Evolutionary conservation across 352 stramenopile genomes (phyloP), one percentile per base, ranked within the genome.

Genomic region (Phytophthora sansomeana): DNA sequence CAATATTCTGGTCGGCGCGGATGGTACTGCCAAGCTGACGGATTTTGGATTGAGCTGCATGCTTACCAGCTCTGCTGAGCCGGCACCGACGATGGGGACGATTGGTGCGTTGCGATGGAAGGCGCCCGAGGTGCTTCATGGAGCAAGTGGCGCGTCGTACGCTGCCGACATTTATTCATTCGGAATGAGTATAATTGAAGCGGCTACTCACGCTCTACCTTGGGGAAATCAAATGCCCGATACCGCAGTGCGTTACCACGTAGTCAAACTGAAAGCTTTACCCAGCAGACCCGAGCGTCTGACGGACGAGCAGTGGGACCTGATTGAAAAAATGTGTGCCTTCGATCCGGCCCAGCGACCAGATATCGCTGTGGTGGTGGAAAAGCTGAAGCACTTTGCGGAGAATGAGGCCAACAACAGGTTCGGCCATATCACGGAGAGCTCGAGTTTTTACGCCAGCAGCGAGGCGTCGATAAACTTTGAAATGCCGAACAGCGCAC

Each of bases 141-240:
- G 30, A 14, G 50, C 42, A 5, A 57, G 32, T 26, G 36, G 5
- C 11, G 44, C 57, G 1, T 69, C 56, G 1, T 59, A 63, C 5
- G 44, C 32, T 32, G 73, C 71, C 0, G 71, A 78, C 30, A 52
- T 78, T 14, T 76, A 71, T 24, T 72, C 66, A 4, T 50, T 77
- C 10, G 69, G 63, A 26, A 77, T 77, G 69, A 71, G 58, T 38
- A 74, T 77, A 6, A 58, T 74, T 17, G 64, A 77, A 35, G 69
- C 63, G 13, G 56, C 51, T 16, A 76, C 56, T 4, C 63, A 65
- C 6, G 30, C 16, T 29, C 30, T 66, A 24, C 63, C 63, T 11
- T 76, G 68, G 66, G 50, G 51, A 10, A 66, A 49, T 38, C 21
- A 53, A 24, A 47, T 60, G 33, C 44, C 58, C 7, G 58, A 74